phyloP scores from a whole-genome alignment of 257 asterid species.

The Schizonepeta tenuifolia region DNA sequence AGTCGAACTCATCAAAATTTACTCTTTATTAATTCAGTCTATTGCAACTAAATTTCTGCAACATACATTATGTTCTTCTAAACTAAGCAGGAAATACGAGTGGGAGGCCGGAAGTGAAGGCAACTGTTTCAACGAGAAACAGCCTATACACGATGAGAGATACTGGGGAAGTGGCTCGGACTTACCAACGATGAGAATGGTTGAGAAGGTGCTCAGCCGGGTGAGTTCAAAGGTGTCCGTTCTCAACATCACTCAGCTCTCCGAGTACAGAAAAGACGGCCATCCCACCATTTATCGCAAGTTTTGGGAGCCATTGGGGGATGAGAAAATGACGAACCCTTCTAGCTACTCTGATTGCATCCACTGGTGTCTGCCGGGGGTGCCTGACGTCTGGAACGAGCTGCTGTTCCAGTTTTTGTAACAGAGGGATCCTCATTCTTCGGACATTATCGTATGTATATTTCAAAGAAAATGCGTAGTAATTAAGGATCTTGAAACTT shows the following conservation, averaged over 20 bases:
- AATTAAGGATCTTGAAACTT: neutral
- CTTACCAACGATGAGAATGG: conserved; percentile 75
- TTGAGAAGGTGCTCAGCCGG: conserved; percentile 54
- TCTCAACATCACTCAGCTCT: conserved; percentile 84
- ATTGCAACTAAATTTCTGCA: neutral
- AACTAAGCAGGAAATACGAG: conserved; percentile 60
- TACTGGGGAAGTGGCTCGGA: conserved; percentile 86
- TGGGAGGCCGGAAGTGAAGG: conserved; percentile 83
- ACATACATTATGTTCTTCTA: neutral
- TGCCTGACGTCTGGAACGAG: conserved; percentile 92
- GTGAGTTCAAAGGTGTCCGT: conserved; percentile 65
- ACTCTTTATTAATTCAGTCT: neutral
- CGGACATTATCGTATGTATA: conserved; percentile 3
- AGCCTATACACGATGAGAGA: conserved; percentile 55
- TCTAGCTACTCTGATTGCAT: conserved; percentile 83
- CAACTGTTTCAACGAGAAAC: conserved; percentile 75
- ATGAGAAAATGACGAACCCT: conserved; percentile 62
- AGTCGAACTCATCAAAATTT: no score
- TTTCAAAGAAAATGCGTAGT: neutral
- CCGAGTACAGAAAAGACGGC: conserved; percentile 87
- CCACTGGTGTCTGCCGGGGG: conserved; percentile 98
- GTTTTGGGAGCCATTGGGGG: conserved; percentile 83
- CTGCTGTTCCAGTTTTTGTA: conserved; percentile 71
- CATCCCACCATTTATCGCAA: conserved; percentile 91
- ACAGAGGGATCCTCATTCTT: conserved; percentile 12